Evolutionary conservation across 2,329 filamentous ascomycete species (phyloP), one percentile per base, ranked within the genome.

Genomic region (Apiospora saccharicola): DNA sequence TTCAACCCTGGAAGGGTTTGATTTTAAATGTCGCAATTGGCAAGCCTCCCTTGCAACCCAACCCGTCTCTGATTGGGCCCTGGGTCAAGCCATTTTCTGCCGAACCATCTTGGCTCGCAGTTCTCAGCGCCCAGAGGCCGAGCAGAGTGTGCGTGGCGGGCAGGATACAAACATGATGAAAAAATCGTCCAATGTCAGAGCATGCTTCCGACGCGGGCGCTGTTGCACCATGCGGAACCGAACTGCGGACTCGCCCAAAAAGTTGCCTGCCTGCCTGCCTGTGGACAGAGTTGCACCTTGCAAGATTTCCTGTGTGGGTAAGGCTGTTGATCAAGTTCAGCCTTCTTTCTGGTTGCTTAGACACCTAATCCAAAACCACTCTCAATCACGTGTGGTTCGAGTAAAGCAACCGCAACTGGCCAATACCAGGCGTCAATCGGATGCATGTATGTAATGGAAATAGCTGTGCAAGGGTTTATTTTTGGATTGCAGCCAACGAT

Each of bases 11-110:
- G 34, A 64, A 64, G 57, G 57, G 22, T 64, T n/a, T 37, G 57
- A 64, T 64, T 64, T 64, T 64, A 64, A 64, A 64, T 64, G 57
- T 64, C 57, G 57, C 57, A 64, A 64, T 41, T 64, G 34, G 57
- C 57, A 64, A n/a, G 57, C 57, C 30, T 64, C 57, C 57, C 57
- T 64, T 64, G 57, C 57, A 41, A 41, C 57, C 19, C 34, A 64
- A 14, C 57, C 57, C 14, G 30, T 3, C 34, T 22, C 22, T 64
- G 57, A 64, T 64, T 64, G 57, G 57, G 57, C 19, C 30, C 8
- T 41, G 19, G 14, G 7, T n/a, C 34, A 41, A 64, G 57, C 57
- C 57, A 41, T 6, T 64, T 41, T 34, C 22, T 41, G 34, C 57
- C 57, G 57, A 64, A 64, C 57, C 57, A 41, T 64, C 57, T 64